phyloP scores from a whole-genome alignment of 306 rosid genomes.

The Crotalaria pallida region DNA sequence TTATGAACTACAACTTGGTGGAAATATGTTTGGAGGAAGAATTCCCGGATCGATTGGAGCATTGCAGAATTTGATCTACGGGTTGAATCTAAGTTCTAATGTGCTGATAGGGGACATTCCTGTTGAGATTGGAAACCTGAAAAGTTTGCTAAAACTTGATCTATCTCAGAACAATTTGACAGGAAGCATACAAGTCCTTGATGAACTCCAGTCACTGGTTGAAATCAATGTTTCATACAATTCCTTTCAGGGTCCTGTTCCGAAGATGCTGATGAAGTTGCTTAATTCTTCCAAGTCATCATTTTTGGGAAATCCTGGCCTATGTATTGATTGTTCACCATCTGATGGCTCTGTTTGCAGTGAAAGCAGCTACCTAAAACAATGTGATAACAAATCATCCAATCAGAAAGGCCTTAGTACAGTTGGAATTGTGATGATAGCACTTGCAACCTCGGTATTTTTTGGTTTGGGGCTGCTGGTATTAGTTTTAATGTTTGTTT shows the following conservation, averaged over 20 bases:
- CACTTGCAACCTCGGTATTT: conserved; percentile 49
- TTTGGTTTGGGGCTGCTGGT: conserved; percentile 35
- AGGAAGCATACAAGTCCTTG: conserved; percentile 49
- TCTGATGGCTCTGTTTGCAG: conserved; percentile 36
- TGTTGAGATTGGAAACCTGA: conserved; percentile 37
- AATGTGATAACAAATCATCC: conserved; percentile 38
- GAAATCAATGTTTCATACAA: conserved; percentile 59
- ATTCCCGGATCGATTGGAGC: conserved; percentile 64
- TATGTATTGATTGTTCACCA: conserved; percentile 47
- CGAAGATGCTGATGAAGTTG: conserved; percentile 41
- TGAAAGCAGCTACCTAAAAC: conserved; percentile 26
- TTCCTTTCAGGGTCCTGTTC: conserved; percentile 58
- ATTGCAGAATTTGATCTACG: conserved; percentile 40
- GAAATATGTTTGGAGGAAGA: conserved; percentile 63
- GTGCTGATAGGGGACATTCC: conserved; percentile 65
- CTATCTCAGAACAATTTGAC: conserved; percentile 71
- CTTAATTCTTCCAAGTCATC: conserved; percentile 39
- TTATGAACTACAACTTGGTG: conserved; percentile 63
- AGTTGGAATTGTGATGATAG: conserved; percentile 42
- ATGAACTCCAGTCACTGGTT: conserved; percentile 35
- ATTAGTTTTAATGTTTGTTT: conserved; percentile 26
- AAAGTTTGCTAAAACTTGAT: conserved; percentile 38
- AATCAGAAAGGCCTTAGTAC: conserved; percentile 31
- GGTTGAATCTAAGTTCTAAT: conserved; percentile 73
- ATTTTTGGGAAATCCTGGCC: conserved; percentile 52